Evolutionary conservation across 208 protist species (phyloP).

Genomic region (Porcisia hertigi): DNA sequence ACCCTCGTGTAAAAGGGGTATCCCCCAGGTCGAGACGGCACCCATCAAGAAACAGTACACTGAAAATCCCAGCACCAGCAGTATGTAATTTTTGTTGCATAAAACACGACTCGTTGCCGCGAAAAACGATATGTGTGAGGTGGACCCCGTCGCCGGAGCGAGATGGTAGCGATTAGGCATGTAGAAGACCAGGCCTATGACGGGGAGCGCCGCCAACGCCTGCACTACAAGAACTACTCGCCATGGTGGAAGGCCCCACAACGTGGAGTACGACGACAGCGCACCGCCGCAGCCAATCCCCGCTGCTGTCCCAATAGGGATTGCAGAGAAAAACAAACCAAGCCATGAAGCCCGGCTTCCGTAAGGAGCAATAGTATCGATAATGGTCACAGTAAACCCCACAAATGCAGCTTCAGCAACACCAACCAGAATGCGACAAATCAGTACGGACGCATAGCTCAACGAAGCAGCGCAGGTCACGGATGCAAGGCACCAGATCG

Average conservation of each 20-base stretch:
- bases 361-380: constrained; percentile 78
- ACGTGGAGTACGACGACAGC: constrained; percentile 25
- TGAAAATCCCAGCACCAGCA: constrained; percentile 76
- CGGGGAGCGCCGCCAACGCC: constrained; percentile 47
- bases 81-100: constrained; percentile 58
- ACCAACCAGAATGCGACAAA: constrained; percentile 64
- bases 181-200: constrained; percentile 38
- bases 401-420: constrained; percentile 85
- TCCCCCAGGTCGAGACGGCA: constrained; percentile 79
- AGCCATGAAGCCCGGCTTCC: constrained; percentile 72
- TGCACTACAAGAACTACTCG: constrained; percentile 53
- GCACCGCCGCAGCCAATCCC: constrained; percentile 77
- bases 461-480: constrained; percentile 45
- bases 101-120: constrained; percentile 28
- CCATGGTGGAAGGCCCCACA: constrained; percentile 45
- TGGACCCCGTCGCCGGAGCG: not conserved
- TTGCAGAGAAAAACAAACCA: constrained; percentile 86
- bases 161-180: constrained; percentile 39
- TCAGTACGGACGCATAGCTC: constrained; percentile 55
- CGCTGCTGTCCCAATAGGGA: constrained; percentile 76
- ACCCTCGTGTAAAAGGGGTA: constrained; percentile 71
- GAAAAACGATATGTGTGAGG: constrained; percentile 19
- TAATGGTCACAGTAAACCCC: constrained; percentile 78
- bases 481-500: constrained; percentile 56
- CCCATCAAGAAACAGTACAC: constrained; percentile 88